Percentiles rank a stretch among this genome's conserved stretches.
phyloP scores from a whole-genome alignment of 148 eudicot species.

The Chenopodium album region DNA sequence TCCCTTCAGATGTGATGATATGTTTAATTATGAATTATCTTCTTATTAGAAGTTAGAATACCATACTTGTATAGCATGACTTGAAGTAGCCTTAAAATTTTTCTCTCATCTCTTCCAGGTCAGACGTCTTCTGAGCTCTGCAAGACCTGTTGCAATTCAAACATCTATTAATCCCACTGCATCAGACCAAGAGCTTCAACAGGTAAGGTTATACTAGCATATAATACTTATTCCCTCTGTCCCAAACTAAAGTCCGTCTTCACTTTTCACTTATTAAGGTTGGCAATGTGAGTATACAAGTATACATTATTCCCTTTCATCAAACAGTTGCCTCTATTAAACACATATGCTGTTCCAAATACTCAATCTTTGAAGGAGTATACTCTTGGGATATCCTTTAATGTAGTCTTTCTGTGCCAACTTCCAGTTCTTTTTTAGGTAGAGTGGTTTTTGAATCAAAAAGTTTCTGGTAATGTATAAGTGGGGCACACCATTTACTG shows the following conservation, averaged over 20 bases:
- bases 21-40: not conserved
- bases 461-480: too few species aligned
- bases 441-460: too few species aligned
- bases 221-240: not conserved
- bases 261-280: not conserved
- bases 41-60: not conserved
- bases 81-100: not conserved
- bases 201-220: constrained; percentile 42
- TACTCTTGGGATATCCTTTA: not conserved
- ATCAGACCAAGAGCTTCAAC: constrained; percentile 94
- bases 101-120: constrained; percentile 45
- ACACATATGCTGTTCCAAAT: not conserved
- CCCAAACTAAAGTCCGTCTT: not conserved
- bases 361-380: not conserved
- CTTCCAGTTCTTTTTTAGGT: not conserved
- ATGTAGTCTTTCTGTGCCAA: not conserved
- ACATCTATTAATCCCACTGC: constrained; percentile 76
- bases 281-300: not conserved
- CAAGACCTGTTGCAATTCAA: constrained; percentile 83
- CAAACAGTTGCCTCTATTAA: not conserved
- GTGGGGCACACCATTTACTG: too few species aligned
- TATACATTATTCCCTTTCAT: not conserved
- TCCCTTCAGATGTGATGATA: not conserved
- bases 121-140: constrained; percentile 86
- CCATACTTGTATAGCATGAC: not conserved